Evolutionary conservation across 164 flowering plant species (phyloP).

Genomic region (Brasenia schreberi): DNA sequence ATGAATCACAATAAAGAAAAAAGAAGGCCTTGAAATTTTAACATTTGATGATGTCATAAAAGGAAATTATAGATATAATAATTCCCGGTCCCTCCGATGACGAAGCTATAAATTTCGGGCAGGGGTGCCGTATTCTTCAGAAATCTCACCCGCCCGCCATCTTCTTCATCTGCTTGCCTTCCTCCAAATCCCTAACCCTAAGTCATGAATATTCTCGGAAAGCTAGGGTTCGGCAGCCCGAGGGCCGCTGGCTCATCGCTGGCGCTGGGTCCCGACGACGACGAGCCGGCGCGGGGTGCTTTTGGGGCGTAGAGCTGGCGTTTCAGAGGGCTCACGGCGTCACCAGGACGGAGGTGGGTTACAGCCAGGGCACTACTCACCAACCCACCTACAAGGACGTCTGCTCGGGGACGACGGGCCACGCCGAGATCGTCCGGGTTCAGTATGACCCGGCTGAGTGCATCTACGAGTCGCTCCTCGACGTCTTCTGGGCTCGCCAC

Average conservation of each 20-base stretch:
- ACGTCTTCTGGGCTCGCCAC: constrained; percentile 67
- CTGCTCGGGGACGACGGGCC: constrained; percentile 65
- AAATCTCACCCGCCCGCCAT: not conserved
- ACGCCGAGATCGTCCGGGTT: constrained; percentile 76
- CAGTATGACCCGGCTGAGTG: constrained; percentile 79
- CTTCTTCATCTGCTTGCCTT: not conserved
- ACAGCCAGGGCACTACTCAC: constrained; percentile 51
- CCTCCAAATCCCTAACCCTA: not conserved
- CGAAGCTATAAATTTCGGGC: too few relatives aligned
- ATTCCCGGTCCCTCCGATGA: too few relatives aligned
- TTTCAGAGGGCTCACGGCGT: constrained; percentile 80
- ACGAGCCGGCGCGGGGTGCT: constrained; percentile 72
- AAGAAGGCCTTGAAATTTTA: too few relatives aligned
- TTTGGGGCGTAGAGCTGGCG: constrained; percentile 88
- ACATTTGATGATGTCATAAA: too few relatives aligned
- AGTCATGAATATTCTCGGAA: not conserved
- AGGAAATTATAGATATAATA: too few relatives aligned
- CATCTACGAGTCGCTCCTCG: constrained; percentile 47
- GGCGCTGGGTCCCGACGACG: constrained; percentile 75
- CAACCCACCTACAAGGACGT: constrained; percentile 67
- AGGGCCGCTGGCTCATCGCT: not conserved
- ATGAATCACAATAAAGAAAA: too few relatives aligned
- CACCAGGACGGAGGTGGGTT: constrained; percentile 78
- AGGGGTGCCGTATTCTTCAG: too few relatives aligned
- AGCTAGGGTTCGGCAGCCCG: not conserved